Conservation (phyloP, 2,329 filamentous ascomycete genomes). For the Elsinoe ampelina region DNA sequence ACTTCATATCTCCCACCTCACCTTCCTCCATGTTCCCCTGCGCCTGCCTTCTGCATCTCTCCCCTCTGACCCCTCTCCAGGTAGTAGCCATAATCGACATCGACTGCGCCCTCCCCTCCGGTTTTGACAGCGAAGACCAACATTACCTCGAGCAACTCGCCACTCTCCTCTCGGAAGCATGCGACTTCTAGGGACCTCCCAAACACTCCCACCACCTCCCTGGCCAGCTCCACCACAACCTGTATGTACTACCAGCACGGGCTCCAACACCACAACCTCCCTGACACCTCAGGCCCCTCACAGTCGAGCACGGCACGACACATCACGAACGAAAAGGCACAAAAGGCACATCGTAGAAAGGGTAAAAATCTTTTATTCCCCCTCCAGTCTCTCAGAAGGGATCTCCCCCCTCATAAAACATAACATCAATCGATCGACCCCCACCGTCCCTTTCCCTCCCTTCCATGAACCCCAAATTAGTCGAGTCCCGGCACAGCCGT, state of each 20-base stretch:
- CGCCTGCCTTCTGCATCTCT: background rate
- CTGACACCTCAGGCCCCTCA: no score
- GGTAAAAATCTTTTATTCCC: no score
- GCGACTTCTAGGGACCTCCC: slow-evolving; percentile 48
- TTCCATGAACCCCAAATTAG: no score
- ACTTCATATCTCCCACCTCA: background rate
- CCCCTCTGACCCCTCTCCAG: slow-evolving; percentile 21
- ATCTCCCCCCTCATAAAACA: no score
- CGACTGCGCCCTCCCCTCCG: slow-evolving; percentile 58
- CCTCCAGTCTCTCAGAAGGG: no score
- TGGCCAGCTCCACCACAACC: background rate
- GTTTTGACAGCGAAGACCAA: slow-evolving; percentile 62
- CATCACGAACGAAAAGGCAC: no score
- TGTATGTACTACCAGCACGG: no score
- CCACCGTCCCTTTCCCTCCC: no score
- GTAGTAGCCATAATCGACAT: slow-evolving; percentile 70
- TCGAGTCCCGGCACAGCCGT: background rate
- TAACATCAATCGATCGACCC: background rate
- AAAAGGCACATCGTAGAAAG: no score
- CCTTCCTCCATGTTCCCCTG: background rate
- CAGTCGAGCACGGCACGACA: no score
- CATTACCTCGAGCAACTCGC: slow-evolving; percentile 58
- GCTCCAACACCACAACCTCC: no score
- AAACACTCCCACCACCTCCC: no score
- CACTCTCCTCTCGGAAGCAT: slow-evolving; percentile 47